Evolutionary conservation across 2,329 filamentous ascomycete genomes (phyloP).

Genomic region (Beauveria sp.): DNA sequence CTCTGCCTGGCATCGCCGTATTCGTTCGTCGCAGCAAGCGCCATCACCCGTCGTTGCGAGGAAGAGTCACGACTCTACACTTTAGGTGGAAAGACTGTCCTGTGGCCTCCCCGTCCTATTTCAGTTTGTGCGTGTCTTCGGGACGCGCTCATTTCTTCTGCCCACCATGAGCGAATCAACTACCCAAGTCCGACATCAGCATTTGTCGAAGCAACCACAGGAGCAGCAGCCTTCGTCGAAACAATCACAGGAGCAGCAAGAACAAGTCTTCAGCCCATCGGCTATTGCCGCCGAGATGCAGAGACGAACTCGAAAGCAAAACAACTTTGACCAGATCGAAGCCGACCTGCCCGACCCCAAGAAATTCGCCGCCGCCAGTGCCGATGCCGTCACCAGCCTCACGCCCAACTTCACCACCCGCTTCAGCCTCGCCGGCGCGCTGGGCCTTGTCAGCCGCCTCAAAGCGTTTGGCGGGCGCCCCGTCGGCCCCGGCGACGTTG

Average conservation of each 20-base stretch:
- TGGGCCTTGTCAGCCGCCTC: constrained; percentile 42
- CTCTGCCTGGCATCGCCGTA: background rate
- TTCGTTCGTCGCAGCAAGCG: background rate
- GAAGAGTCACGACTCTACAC: background rate
- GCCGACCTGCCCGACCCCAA: constrained; percentile 33
- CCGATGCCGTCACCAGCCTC: background rate
- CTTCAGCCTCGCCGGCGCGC: constrained; percentile 27
- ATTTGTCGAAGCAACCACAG: background rate
- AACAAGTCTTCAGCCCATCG: constrained; percentile 3
- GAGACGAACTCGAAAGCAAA: constrained; percentile 25
- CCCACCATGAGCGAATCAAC: constrained; percentile 1
- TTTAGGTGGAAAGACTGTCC: background rate
- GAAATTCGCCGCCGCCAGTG: constrained; percentile 20
- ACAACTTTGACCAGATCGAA: constrained; percentile 35
- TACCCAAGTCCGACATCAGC: background rate
- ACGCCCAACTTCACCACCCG: constrained; percentile 17
- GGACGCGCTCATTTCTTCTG: background rate
- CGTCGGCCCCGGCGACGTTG: constrained; percentile 58
- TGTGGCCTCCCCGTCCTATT: background rate
- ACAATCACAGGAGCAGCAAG: background rate
- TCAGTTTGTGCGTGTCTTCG: background rate
- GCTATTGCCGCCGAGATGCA: constrained; percentile 17
- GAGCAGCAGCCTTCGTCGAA: background rate
- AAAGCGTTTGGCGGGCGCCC: constrained; percentile 50
- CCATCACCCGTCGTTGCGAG: background rate